These are phyloP conservation scores for Fragaria ananassa DNA, from an alignment of 306 rosid genomes.

Conservation along the genomic window DNA sequence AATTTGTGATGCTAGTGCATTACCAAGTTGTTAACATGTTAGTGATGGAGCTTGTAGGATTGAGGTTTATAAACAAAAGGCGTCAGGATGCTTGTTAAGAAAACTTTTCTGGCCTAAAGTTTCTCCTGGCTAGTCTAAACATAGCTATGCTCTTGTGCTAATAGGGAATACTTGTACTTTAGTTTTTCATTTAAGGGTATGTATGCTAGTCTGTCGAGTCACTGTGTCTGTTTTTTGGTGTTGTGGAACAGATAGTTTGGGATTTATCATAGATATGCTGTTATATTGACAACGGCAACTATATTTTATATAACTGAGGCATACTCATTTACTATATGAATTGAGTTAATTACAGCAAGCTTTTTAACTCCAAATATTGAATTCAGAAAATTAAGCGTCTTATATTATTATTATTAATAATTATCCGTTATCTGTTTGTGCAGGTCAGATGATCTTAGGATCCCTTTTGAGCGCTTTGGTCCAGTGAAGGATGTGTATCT, in stretches of 20 bases:
- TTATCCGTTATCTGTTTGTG: conserved; percentile 5
- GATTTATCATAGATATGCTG: neutral
- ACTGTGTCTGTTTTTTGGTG: neutral
- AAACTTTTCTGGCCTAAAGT: neutral
- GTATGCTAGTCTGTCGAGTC: neutral
- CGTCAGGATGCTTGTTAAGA: neutral
- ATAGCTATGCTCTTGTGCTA: neutral
- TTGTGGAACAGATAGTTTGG: neutral
- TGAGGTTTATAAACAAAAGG: neutral
- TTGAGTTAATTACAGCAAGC: neutral
- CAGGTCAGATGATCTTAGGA: conserved; percentile 88
- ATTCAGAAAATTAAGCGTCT: neutral
- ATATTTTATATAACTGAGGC: neutral
- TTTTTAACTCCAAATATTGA: neutral
- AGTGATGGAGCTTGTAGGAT: neutral
- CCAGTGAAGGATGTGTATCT: conserved; percentile 97
- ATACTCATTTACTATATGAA: neutral
- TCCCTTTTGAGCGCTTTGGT: conserved; percentile 88
- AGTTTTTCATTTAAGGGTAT: neutral
- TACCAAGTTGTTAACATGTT: neutral
- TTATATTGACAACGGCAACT: neutral
- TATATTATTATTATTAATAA: neutral
- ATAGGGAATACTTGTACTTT: neutral
- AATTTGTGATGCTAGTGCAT: neutral
- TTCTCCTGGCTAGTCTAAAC: neutral